Conservation (phyloP, 2,329 filamentous ascomycete species). For the Cucurbitaria berberidis region DNA sequence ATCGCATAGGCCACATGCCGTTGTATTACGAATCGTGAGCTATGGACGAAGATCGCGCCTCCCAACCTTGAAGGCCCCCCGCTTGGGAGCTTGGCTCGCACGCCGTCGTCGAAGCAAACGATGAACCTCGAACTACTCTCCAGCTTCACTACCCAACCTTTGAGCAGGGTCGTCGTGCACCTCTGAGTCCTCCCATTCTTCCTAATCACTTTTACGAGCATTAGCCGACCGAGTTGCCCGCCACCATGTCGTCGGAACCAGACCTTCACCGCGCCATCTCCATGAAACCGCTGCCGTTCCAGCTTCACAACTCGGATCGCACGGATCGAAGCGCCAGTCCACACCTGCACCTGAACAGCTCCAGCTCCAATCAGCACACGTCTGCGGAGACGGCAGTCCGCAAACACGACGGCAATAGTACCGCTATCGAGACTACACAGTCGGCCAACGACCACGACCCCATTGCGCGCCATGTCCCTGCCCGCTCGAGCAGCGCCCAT, state of each 20-base stretch:
- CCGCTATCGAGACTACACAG: conserved; percentile 47
- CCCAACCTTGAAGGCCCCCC: conserved; percentile 5
- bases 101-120: conserved; percentile 1
- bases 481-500: conserved; percentile 25
- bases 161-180: neutral
- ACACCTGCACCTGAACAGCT: conserved; percentile 30
- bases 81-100: conserved; percentile 5
- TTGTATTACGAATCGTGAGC: neutral
- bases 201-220: neutral
- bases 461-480: conserved; percentile 43
- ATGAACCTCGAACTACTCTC: conserved; percentile 3
- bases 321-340: conserved; percentile 39
- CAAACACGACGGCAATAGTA: conserved; percentile 46
- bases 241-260: conserved; percentile 48
- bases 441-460: conserved; percentile 41
- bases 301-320: conserved; percentile 32
- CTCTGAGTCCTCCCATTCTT: neutral
- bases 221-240: neutral
- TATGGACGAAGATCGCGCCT: neutral
- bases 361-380: conserved; percentile 19
- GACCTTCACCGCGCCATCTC: conserved; percentile 57
- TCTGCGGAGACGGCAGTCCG: conserved; percentile 17
- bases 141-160: neutral
- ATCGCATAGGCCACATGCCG: neutral
- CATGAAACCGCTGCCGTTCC: conserved; percentile 54